phyloP scores from a whole-genome alignment of 2,329 filamentous ascomycete genomes.

The Beauveria varroae region DNA sequence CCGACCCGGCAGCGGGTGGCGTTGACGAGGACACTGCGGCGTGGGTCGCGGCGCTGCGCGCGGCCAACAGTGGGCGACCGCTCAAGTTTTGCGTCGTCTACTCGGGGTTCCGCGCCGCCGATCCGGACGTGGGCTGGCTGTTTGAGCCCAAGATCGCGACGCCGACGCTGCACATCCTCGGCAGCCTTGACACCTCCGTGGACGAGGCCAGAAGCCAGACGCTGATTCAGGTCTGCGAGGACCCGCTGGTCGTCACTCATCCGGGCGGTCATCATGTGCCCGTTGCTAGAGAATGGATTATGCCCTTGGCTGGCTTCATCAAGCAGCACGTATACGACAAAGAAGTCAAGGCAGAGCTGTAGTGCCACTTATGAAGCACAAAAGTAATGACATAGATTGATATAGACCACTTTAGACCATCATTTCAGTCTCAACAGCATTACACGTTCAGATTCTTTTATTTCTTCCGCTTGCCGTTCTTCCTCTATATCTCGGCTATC shows the following conservation, averaged over 20 bases:
- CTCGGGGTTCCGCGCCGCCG: slow-evolving; percentile 65
- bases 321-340: slow-evolving; percentile 28
- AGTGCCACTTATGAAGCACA: neutral
- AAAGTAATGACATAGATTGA: slow-evolving; percentile 11
- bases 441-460: neutral
- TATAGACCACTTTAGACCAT: neutral
- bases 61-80: slow-evolving; percentile 37
- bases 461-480: neutral
- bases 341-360: slow-evolving; percentile 19
- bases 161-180: slow-evolving; percentile 73
- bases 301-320: slow-evolving; percentile 68
- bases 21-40: slow-evolving; percentile 20
- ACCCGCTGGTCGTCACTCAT: slow-evolving; percentile 54
- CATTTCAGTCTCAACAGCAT: neutral
- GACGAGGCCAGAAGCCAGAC: slow-evolving; percentile 64
- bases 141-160: slow-evolving; percentile 71
- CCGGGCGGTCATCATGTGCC: slow-evolving; percentile 90
- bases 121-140: slow-evolving; percentile 50
- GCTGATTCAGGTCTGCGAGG: slow-evolving; percentile 57
- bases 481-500: slow-evolving; percentile 5
- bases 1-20: slow-evolving; percentile 20
- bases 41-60: slow-evolving; percentile 40
- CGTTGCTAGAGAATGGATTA: slow-evolving; percentile 71
- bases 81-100: slow-evolving; percentile 71
- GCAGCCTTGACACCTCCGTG: slow-evolving; percentile 80